Base-by-base conservation (phyloP, 495 filamentous ascomycete species). In the Neurospora sp. region DNA sequence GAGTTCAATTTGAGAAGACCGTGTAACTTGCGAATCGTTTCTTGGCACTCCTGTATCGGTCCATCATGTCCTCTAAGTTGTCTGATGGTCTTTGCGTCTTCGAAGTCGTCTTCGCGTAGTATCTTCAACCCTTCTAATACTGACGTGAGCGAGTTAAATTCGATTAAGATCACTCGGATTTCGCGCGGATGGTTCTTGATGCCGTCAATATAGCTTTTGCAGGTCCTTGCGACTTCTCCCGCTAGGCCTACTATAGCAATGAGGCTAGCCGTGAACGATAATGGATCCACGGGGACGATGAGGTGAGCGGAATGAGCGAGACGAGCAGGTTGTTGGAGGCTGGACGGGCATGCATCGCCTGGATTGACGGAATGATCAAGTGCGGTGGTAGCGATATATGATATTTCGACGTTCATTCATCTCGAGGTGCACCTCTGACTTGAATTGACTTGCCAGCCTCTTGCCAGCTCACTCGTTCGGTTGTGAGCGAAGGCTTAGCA, bases 151-250 rank as follows among this genome's bases (percentile, higher is more conserved):
- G 73, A 59, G 10, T 42, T 75, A 0, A 71, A 36, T 24, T 77
- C 69, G 36, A 77, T 39, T 37, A 70, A 70, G 15, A 77, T 75
- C 1, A 72, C 28, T 2, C 73, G 76, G 0, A 77, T 21, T 15
- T 75, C 76, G 0, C 40, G 70, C 15, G 75, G 76, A 38, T 71
- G 54, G 45, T 72, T 19, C 0, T 38, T 37, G 6, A 73, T 69
- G 3, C 19, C 37, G 4, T 75, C 43, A 28, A 77, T 75, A 40
- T 42, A 75, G 21, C n/a, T 40, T 19, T 75, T 73, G 76, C 76
- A 77, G 38, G 72, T 34, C 9, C 31, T 71, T 10, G 4, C 43
- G 15, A 75, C 28, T 0, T 39, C n/a, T 15, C 71, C 72, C 0
- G 73, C 70, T 3, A 73, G 4, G 28, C 71, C 42, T 0, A 77